Base-by-base conservation (phyloP, 331 rosid genomes). In the Pyrus hybrid region DNA sequence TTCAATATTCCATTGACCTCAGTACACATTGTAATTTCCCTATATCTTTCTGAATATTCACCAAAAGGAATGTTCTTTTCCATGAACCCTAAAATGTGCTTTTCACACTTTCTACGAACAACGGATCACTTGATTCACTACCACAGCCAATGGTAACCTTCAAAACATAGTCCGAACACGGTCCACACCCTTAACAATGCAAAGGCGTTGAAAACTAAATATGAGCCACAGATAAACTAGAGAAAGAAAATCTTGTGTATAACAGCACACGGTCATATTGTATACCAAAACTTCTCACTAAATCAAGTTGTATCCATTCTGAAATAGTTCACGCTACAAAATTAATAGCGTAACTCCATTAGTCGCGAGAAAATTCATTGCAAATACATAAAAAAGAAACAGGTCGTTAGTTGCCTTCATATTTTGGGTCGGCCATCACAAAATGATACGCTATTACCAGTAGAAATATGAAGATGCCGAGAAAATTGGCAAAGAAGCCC, bases 401-500 rank as follows among this genome's bases (percentile, higher is more conserved):
- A 72, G 70, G 75, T 61, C 74, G 63, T 82, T 83, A 90, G 86
- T 87, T 89, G 72, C 95, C 88, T 77, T 93, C 97, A 71, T 79
- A 91, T 74, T 91, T 94, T 16, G 96, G 96, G 78, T 94, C 91
- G 56, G 96, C 99, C 93, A 88, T 77, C 63, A 94, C 99, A 76
- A 68, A 94, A 75, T 91, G 98, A 79, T 88, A 94, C 0, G 96
- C 99, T 71, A 91, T 90, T 76, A 94, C 97, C 87, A 91, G 76
- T n/a, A 88, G 89, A 83, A 91, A 93, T 70, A 93, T 91, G 84
- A 91, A 91, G 81, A 90, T 84, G 62, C 96, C 97, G 21, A 93
- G 96, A 77, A 93, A 93, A 84, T 93, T 91, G 91, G 97, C 94
- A 79, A 91, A 83, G 88, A 91, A 94, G 63, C 99, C 97, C 58